Percentiles rank a stretch among this genome's conserved stretches.
phyloP scores from a whole-genome alignment of 257 asterid species.

The Dorcoceras hygrometricum region DNA sequence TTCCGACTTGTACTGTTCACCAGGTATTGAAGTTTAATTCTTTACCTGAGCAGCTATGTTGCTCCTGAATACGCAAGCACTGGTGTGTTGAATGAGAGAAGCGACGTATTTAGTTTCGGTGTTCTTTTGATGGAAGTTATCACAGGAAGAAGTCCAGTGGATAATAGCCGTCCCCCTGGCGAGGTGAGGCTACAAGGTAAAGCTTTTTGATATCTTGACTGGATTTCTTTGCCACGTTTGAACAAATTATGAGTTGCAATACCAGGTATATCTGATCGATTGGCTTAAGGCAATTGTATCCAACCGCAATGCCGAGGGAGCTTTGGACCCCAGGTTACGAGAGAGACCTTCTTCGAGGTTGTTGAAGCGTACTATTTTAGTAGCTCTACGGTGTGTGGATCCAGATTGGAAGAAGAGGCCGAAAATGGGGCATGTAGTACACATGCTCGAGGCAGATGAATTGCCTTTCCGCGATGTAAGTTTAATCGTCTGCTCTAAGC shows the following conservation, averaged over 20 bases:
- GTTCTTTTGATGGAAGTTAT: slow-evolving; percentile 85
- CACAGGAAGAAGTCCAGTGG: slow-evolving; percentile 82
- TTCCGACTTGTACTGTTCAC: not conserved
- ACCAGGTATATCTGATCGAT: slow-evolving; percentile 74
- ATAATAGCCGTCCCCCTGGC: slow-evolving; percentile 77
- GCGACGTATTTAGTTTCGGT: slow-evolving; percentile 88
- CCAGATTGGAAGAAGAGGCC: slow-evolving; percentile 85
- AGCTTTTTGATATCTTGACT: slow-evolving; percentile 5
- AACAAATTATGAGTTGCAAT: not conserved
- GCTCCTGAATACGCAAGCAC: slow-evolving; percentile 96
- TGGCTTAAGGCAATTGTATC: slow-evolving; percentile 95
- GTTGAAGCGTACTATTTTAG: slow-evolving; percentile 75
- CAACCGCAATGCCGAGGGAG: slow-evolving; percentile 74
- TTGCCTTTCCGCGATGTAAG: slow-evolving; percentile 79
- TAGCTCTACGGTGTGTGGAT: slow-evolving; percentile 81
- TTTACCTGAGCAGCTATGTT: slow-evolving; percentile 50
- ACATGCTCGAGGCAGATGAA: slow-evolving; percentile 92
- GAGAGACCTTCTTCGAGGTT: slow-evolving; percentile 81
- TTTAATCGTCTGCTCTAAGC: not conserved
- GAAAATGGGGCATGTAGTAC: slow-evolving; percentile 89
- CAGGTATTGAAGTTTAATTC: not conserved
- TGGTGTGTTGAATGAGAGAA: slow-evolving; percentile 87
- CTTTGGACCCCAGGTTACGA: slow-evolving; percentile 69
- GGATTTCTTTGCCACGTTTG: not conserved
- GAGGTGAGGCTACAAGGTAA: slow-evolving; percentile 45